phyloP scores from a whole-genome alignment of 176 grass and related monocot species.

The Secale cereale region DNA sequence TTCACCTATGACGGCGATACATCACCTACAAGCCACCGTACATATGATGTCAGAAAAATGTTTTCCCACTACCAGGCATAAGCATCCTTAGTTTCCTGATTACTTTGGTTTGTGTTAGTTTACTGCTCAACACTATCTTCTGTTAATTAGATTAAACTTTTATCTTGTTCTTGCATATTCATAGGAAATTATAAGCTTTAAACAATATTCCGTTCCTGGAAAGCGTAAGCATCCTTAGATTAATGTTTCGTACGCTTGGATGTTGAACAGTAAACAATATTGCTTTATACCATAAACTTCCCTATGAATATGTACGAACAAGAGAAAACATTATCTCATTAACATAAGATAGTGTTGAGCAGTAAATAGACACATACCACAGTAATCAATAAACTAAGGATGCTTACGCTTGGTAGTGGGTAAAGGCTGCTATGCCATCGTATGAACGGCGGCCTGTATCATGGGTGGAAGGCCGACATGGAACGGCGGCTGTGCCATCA shows the following conservation, averaged over 20 bases:
- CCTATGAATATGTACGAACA: neutral
- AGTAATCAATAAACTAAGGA: conserved; percentile 16
- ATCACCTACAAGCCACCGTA: too few species aligned
- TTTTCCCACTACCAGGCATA: too few species aligned
- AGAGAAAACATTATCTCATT: neutral
- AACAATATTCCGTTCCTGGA: neutral
- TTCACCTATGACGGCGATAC: too few species aligned
- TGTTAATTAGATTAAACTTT: neutral
- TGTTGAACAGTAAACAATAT: too few species aligned
- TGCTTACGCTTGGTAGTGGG: conserved; percentile 27
- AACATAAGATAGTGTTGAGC: neutral
- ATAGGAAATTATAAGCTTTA: neutral
- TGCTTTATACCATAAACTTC: neutral
- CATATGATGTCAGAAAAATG: too few species aligned
- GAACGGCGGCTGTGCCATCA: too few species aligned
- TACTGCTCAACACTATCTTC: neutral
- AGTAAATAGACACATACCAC: conserved; percentile 18
- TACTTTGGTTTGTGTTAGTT: too few species aligned
- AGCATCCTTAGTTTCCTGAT: too few species aligned
- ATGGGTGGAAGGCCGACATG: too few species aligned
- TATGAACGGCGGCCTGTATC: neutral
- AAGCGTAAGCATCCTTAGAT: conserved; percentile 20
- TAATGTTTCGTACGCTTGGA: neutral
- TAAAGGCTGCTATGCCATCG: neutral
- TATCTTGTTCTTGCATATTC: neutral